Evolutionary conservation across 352 stramenopile species (phyloP).

Genomic region (Globisporangium perplexum): DNA sequence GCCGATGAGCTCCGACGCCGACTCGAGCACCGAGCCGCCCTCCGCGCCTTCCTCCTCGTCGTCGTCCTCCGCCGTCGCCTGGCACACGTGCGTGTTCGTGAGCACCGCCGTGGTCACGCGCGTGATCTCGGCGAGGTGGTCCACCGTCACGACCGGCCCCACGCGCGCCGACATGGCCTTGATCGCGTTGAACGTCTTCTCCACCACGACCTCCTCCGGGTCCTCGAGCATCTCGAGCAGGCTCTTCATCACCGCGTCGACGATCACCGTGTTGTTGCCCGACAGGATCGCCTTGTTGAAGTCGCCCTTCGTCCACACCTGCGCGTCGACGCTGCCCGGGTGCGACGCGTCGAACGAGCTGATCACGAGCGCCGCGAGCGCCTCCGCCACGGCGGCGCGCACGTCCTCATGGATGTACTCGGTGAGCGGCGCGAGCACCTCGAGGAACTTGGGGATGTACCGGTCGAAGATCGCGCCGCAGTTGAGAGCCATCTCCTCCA

Average conservation of each 20-base stretch:
- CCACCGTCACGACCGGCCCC: conserved; percentile 86
- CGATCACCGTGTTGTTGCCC: conserved; percentile 70
- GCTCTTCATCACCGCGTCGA: conserved; percentile 73
- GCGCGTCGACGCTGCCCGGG: conserved; percentile 66
- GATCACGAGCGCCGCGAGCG: conserved; percentile 72
- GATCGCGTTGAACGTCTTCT: conserved; percentile 94
- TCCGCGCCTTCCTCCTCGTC: conserved; percentile 90
- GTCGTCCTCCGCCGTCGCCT: conserved; percentile 86
- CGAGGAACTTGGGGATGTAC: conserved; percentile 81
- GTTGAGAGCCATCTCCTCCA: conserved; percentile 84
- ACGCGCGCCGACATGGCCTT: conserved; percentile 94
- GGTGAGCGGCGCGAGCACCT: conserved; percentile 67
- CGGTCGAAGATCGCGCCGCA: conserved; percentile 73
- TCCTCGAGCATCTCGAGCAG: conserved; percentile 80
- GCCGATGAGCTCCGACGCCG: conserved; percentile 91
- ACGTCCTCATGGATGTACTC: conserved; percentile 89
- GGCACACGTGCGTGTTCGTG: conserved; percentile 87
- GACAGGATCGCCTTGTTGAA: conserved; percentile 73
- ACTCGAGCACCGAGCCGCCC: conserved; percentile 91
- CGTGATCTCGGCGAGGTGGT: conserved; percentile 78
- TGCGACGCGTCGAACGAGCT: conserved; percentile 82
- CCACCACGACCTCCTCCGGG: conserved; percentile 86
- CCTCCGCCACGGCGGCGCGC: conserved; percentile 71
- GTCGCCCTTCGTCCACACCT: conserved; percentile 83
- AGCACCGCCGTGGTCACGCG: conserved; percentile 85